These are phyloP conservation scores for Phytophthora crassamura DNA, from an alignment of 352 stramenopile species.

Conservation along the genomic window DNA sequence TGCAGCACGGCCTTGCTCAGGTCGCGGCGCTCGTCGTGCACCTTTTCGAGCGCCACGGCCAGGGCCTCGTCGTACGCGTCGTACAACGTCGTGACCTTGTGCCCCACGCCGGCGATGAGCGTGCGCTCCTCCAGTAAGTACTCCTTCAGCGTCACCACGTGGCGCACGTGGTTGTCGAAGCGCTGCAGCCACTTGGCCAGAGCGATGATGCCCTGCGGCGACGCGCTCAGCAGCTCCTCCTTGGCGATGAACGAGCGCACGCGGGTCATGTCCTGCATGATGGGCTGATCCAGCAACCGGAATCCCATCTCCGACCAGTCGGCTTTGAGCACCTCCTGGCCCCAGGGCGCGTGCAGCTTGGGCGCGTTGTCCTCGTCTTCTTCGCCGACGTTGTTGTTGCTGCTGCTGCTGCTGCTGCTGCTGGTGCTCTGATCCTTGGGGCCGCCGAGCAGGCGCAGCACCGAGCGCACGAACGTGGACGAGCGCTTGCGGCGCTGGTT, in stretches of 20 bases:
- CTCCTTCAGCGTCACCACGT: slow-evolving; percentile 69
- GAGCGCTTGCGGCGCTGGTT: slow-evolving; percentile 56
- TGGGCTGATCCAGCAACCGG: slow-evolving; percentile 57
- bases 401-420: background rate
- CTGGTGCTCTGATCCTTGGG: slow-evolving; percentile 24
- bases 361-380: slow-evolving; percentile 25
- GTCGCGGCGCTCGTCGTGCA: slow-evolving; percentile 57
- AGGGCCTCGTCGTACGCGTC: slow-evolving; percentile 65
- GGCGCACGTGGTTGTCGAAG: slow-evolving; percentile 68
- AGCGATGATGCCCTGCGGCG: slow-evolving; percentile 57
- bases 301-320: slow-evolving; percentile 66
- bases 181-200: slow-evolving; percentile 67
- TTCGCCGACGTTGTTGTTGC: slow-evolving; percentile 10
- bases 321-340: slow-evolving; percentile 44
- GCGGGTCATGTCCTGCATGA: slow-evolving; percentile 66
- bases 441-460: slow-evolving; percentile 59
- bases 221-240: slow-evolving; percentile 56
- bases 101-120: slow-evolving; percentile 55
- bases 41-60: slow-evolving; percentile 50
- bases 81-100: slow-evolving; percentile 71
- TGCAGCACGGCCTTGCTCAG: slow-evolving; percentile 49
- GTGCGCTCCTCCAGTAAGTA: slow-evolving; percentile 72
- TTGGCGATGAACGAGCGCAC: slow-evolving; percentile 57
- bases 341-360: slow-evolving; percentile 53
- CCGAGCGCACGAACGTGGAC: slow-evolving; percentile 67